Conservation (phyloP, 495 filamentous ascomycete species). For the Chaetomium fimeti region DNA sequence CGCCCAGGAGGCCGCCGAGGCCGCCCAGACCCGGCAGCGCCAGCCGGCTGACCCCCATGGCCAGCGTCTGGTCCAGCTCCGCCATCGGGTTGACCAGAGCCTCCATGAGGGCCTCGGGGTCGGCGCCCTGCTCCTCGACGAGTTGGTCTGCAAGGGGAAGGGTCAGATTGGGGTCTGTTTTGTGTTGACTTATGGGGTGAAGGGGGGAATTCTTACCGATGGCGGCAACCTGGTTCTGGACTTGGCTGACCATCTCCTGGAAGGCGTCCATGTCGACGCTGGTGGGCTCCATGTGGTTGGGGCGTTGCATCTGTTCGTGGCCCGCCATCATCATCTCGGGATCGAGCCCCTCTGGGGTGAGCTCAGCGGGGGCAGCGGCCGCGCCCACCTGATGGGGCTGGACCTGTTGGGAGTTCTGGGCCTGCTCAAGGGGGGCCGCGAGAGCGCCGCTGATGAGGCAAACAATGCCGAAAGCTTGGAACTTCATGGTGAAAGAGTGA, state of each 20-base stretch:
- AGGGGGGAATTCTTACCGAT: conserved; percentile 19
- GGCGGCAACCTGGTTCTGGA: conserved; percentile 19
- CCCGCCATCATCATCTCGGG: conserved; percentile 1
- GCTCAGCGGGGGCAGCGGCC: background rate
- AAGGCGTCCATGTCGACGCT: conserved; percentile 16
- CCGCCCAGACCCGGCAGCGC: conserved; percentile 5
- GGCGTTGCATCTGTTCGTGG: conserved; percentile 6
- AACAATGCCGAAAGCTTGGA: conserved; percentile 18
- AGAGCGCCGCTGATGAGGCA: conserved; percentile 24
- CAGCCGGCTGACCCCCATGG: conserved; percentile 15
- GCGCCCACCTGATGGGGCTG: conserved; percentile 10
- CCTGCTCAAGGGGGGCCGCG: conserved; percentile 21
- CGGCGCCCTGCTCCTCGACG: conserved; percentile 12
- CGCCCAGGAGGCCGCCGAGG: conserved; percentile 8
- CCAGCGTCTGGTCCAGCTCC: conserved; percentile 18
- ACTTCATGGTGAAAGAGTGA: conserved; percentile 25
- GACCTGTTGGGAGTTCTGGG: conserved; percentile 13
- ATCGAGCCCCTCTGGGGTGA: background rate
- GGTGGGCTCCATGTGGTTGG: background rate
- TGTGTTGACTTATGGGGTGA: background rate
- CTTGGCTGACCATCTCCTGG: conserved; percentile 10
- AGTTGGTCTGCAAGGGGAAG: conserved; percentile 11
- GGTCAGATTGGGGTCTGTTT: background rate
- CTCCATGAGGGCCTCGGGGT: conserved; percentile 12
- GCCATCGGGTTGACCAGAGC: conserved; percentile 19